A percentile compares a stretch with the other conserved stretches of the same genome.
Conservation (phyloP, 176 grass and related monocot genomes). For the Panicum miliaceum region DNA sequence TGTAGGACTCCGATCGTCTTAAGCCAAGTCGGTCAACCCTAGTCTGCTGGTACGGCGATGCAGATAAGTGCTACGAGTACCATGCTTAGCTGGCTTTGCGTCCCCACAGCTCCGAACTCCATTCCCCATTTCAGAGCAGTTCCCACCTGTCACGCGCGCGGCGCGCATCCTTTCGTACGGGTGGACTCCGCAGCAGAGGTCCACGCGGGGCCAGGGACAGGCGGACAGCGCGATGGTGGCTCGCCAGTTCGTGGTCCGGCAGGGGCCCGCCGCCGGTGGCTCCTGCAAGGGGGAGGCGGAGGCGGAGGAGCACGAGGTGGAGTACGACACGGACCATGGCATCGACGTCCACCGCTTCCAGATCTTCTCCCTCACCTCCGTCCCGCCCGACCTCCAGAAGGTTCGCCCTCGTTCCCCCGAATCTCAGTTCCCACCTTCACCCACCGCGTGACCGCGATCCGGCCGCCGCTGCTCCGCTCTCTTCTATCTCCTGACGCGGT, state of each 20-base stretch:
- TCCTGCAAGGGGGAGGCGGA: not conserved
- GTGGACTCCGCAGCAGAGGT: not conserved
- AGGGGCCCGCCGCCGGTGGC: slow-evolving; percentile 32
- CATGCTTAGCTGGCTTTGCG: not conserved
- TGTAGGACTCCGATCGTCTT: no score
- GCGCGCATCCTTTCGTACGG: not conserved
- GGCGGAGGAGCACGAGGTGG: slow-evolving; percentile 50
- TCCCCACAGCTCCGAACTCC: not conserved
- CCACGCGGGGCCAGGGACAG: not conserved
- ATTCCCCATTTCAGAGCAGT: not conserved
- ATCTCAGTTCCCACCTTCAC: not conserved
- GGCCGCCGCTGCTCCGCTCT: not conserved
- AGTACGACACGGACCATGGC: slow-evolving; percentile 78
- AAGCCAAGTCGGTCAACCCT: no score
- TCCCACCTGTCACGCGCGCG: not conserved
- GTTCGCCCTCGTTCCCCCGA: slow-evolving; percentile 32
- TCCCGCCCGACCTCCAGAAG: slow-evolving; percentile 84
- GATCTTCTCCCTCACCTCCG: slow-evolving; percentile 90
- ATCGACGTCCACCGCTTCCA: slow-evolving; percentile 67
- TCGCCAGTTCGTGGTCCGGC: slow-evolving; percentile 66
- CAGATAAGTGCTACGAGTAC: no score
- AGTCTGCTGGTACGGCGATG: no score
- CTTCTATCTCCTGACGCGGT: slow-evolving; percentile 2
- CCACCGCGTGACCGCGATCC: not conserved
- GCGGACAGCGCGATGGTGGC: slow-evolving; percentile 67